Evolutionary conservation across 192 early-diverging fungal genomes (phyloP).

Genomic region (Umbelopsis sp.): DNA sequence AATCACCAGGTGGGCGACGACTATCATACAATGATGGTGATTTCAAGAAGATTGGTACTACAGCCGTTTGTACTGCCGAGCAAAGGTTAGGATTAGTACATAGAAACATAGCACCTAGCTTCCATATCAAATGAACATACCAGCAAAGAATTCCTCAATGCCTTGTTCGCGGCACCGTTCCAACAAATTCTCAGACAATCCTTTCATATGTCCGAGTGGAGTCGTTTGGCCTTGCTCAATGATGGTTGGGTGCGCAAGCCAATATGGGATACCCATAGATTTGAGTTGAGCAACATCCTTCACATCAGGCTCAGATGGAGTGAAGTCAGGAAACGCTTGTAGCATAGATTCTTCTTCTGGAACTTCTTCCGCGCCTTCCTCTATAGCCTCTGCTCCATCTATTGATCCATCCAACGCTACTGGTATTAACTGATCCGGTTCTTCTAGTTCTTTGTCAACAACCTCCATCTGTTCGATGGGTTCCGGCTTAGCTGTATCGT

Average conservation of each 20-base stretch:
- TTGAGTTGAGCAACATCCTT: constrained; percentile 46
- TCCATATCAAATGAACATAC: constrained; percentile 12
- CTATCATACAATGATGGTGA: constrained; percentile 66
- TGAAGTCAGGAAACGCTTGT: constrained; percentile 50
- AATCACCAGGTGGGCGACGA: constrained; percentile 79
- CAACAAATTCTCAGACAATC: constrained; percentile 66
- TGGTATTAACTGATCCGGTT: neutral
- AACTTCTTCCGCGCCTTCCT: neutral
- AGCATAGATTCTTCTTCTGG: constrained; percentile 23
- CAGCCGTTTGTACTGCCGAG: constrained; percentile 76
- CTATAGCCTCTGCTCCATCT: constrained; percentile 8
- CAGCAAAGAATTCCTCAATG: constrained; percentile 78
- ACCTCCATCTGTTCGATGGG: constrained; percentile 18
- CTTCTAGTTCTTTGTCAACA: neutral
- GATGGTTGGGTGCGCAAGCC: constrained; percentile 81
- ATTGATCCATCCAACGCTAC: neutral
- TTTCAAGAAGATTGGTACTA: constrained; percentile 77
- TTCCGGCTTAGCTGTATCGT: neutral
- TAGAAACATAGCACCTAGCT: neutral
- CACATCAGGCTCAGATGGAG: constrained; percentile 33
- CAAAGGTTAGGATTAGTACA: neutral
- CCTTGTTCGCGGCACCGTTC: constrained; percentile 63
- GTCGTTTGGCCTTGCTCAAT: constrained; percentile 48
- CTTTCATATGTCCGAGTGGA: constrained; percentile 45
- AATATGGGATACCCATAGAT: constrained; percentile 81